phyloP scores from a whole-genome alignment of 805 yeast species.

The Pichia eremophila region DNA sequence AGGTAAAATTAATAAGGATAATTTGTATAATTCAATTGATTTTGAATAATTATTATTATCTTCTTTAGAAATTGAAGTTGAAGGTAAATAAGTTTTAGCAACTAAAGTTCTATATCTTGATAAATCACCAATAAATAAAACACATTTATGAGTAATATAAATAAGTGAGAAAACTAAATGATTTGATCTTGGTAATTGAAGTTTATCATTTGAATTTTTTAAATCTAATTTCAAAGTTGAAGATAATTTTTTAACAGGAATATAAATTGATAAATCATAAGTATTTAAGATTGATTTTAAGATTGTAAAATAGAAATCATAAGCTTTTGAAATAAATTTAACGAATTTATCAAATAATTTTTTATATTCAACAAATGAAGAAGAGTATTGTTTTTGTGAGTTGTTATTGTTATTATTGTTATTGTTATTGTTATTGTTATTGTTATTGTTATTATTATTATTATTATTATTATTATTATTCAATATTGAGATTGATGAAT shows the following conservation, averaged over 20 bases:
- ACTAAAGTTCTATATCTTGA: slow-evolving; percentile 46
- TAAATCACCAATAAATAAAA: slow-evolving; percentile 47
- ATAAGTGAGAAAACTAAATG: slow-evolving; percentile 19
- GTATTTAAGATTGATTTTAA: slow-evolving; percentile 32
- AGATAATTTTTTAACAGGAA: slow-evolving; percentile 24
- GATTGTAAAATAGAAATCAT: slow-evolving; percentile 38
- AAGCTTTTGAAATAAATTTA: slow-evolving; percentile 39
- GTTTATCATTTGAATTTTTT: background rate
- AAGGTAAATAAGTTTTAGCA: slow-evolving; percentile 34
- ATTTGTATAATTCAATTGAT: slow-evolving; percentile 38
- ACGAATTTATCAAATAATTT: slow-evolving; percentile 43
- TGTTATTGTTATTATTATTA: slow-evolving; percentile 1
- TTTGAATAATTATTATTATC: slow-evolving; percentile 34
- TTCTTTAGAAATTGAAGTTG: slow-evolving; percentile 26
- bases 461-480: slow-evolving; percentile 8
- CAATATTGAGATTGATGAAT: too few relatives aligned
- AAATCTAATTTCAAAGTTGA: slow-evolving; percentile 17
- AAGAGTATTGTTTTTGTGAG: background rate
- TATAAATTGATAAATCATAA: slow-evolving; percentile 30
- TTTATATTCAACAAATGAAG: slow-evolving; percentile 40
- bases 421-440: background rate
- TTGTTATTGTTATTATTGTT: background rate
- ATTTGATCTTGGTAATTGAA: slow-evolving; percentile 8
- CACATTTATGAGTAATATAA: slow-evolving; percentile 38
- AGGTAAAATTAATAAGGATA: slow-evolving; percentile 51